phyloP scores from a whole-genome alignment of 108 stramenopile genomes.

The Cyclotella atomus region DNA sequence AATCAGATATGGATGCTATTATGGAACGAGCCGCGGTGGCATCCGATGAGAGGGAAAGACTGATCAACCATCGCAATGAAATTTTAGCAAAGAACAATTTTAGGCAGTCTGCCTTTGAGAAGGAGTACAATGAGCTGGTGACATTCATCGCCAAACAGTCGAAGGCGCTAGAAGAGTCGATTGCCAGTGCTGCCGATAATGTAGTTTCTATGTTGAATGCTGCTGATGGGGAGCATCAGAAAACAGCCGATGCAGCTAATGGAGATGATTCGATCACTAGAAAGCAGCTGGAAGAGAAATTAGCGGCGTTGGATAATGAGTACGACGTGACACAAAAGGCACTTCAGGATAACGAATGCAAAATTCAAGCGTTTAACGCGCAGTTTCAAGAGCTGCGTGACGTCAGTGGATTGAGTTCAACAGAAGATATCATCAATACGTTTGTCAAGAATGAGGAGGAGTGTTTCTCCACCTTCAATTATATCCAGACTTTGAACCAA shows the following conservation, averaged over 20 bases:
- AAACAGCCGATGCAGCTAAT: too few species aligned
- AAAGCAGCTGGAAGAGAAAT: conserved; percentile 31
- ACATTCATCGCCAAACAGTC: conserved; percentile 46
- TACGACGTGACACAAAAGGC: conserved; percentile 22
- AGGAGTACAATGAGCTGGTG: conserved; percentile 38
- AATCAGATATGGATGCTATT: conserved; percentile 58
- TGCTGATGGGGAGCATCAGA: conserved; percentile 10
- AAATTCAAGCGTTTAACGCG: conserved; percentile 34
- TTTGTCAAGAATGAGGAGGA: conserved; percentile 68
- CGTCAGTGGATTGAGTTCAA: conserved; percentile 40
- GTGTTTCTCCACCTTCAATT: conserved; percentile 75
- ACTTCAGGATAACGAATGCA: conserved; percentile 32
- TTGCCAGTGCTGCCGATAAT: conserved; percentile 59
- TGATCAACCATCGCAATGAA: conserved; percentile 54
- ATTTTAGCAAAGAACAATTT: conserved; percentile 40
- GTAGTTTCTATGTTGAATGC: conserved; percentile 27
- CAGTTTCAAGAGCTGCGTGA: conserved; percentile 44
- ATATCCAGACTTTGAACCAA: conserved; percentile 74
- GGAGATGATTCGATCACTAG: conserved; percentile 21
- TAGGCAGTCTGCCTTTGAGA: conserved; percentile 37
- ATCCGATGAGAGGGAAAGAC: conserved; percentile 61
- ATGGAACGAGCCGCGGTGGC: conserved; percentile 61
- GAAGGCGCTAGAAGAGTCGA: conserved; percentile 60
- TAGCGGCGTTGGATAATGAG: conserved; percentile 46
- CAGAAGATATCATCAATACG: conserved; percentile 40